These are phyloP conservation scores for Penicillium dipodomyicola DNA, from an alignment of 495 filamentous ascomycete genomes.

Conservation along the genomic window DNA sequence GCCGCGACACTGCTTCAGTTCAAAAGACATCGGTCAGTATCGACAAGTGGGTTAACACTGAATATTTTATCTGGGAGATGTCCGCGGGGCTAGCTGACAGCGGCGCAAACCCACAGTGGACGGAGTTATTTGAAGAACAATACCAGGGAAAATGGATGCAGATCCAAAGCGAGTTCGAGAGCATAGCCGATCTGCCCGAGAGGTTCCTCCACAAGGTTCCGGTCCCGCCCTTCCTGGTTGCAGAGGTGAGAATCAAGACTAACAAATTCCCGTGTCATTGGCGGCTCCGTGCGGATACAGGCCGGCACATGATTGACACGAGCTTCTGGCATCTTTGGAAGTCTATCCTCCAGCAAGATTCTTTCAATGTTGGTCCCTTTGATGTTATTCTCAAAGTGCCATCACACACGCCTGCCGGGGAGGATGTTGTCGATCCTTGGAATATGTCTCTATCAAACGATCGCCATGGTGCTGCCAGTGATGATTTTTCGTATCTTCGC, in stretches of 20 bases:
- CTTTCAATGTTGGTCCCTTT: neutral
- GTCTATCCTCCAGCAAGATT: neutral
- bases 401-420: neutral
- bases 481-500: neutral
- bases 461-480: neutral
- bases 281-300: neutral
- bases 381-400: neutral
- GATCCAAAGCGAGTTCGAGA: neutral
- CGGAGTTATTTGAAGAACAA: neutral
- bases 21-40: neutral
- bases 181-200: constrained; percentile 1
- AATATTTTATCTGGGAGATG: constrained; percentile 11
- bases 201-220: neutral
- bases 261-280: neutral
- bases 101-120: neutral
- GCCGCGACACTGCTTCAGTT: neutral
- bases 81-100: constrained; percentile 5
- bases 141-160: neutral
- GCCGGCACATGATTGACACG: neutral
- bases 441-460: neutral
- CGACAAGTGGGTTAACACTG: constrained; percentile 5
- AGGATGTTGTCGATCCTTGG: neutral
- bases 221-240: constrained; percentile 1
- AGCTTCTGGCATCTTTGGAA: constrained; percentile 4
- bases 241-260: neutral